These are phyloP conservation scores for Botrytis byssoidea DNA, from an alignment of 2,329 filamentous ascomycete genomes.

Conservation along the genomic window DNA sequence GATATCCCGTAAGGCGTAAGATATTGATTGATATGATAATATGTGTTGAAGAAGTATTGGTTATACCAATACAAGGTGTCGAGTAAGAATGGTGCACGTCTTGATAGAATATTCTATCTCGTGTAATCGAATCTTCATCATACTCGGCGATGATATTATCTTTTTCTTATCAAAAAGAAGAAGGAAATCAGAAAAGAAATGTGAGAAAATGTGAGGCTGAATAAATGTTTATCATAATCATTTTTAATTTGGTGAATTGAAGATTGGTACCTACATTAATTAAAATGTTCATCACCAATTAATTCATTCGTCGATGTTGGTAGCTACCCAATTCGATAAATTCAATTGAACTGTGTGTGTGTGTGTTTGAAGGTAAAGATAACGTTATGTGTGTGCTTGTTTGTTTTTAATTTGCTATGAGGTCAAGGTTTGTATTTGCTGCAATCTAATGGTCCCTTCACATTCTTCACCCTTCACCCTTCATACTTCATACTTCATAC, in stretches of 20 bases:
- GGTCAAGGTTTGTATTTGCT: too few species aligned
- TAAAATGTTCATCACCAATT: neutral
- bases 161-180: neutral
- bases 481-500: neutral
- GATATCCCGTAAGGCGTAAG: neutral
- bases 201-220: neutral
- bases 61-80: constrained; percentile 18
- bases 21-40: constrained; percentile 4
- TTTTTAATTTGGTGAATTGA: neutral
- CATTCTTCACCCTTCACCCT: neutral
- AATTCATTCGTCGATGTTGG: neutral
- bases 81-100: constrained; percentile 34
- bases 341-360: neutral
- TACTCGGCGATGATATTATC: neutral
- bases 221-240: neutral
- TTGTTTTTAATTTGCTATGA: too few species aligned
- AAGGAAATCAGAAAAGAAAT: neutral
- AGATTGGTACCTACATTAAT: neutral
- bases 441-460: neutral
- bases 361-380: too few species aligned
- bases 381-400: neutral
- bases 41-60: constrained; percentile 37
- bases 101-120: constrained; percentile 17
- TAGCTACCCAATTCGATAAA: neutral
- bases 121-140: neutral